These are phyloP conservation scores for Hypoxylon crocopeplum DNA, from an alignment of 495 filamentous ascomycete species.

Conservation along the genomic window DNA sequence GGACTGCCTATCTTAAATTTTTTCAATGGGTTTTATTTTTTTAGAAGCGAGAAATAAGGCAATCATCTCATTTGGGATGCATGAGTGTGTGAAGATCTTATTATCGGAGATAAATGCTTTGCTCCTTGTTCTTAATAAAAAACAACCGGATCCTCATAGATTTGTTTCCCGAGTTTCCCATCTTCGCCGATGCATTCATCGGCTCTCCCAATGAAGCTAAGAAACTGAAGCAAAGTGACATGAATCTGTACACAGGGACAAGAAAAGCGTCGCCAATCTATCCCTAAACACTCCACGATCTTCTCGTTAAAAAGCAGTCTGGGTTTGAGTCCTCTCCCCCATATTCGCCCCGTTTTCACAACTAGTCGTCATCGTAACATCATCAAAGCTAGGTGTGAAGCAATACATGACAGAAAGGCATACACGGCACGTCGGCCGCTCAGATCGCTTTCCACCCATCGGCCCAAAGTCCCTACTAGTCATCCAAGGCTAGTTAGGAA, in stretches of 20 bases:
- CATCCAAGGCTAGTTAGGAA: constrained; percentile 21
- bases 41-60: too few relatives aligned
- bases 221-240: constrained; percentile 18
- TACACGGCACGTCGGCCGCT: not conserved
- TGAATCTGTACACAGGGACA: constrained; percentile 33
- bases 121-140: constrained; percentile 14
- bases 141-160: constrained; percentile 7
- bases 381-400: constrained; percentile 15
- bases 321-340: constrained; percentile 13
- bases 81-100: constrained; percentile 6
- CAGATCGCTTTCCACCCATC: constrained; percentile 20
- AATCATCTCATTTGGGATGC: too few relatives aligned
- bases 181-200: constrained; percentile 10
- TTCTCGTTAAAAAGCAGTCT: constrained; percentile 23
- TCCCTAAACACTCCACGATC: constrained; percentile 6
- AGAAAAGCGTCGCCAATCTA: constrained; percentile 17
- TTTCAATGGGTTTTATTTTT: too few relatives aligned
- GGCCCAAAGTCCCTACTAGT: not conserved
- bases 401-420: constrained; percentile 13
- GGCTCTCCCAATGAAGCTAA: constrained; percentile 8
- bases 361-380: constrained; percentile 38
- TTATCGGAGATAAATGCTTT: constrained; percentile 19
- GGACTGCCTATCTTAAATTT: too few relatives aligned
- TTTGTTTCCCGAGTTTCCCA: constrained; percentile 7
- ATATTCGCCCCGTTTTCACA: constrained; percentile 10